Evolutionary conservation across 768 basidiomycete species (phyloP).

Genomic region (Rhodotorula graminis): DNA sequence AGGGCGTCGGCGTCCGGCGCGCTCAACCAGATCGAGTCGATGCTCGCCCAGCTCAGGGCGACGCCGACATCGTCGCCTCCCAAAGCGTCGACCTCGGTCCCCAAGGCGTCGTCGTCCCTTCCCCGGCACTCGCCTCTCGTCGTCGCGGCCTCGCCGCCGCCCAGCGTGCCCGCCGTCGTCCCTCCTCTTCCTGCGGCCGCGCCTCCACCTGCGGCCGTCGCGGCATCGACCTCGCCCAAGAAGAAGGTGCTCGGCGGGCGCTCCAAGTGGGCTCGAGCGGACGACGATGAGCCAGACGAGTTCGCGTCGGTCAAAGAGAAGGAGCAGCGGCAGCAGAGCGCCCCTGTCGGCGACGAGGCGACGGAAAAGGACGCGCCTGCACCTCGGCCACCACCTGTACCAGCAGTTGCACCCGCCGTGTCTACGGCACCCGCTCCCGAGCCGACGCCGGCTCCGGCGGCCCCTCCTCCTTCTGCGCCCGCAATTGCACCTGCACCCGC

Average conservation of each 20-base stretch:
- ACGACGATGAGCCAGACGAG: conserved; percentile 6
- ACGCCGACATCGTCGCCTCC: neutral
- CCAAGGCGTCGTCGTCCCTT: neutral
- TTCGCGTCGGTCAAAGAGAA: neutral
- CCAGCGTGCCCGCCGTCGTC: neutral
- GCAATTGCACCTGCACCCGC: neutral
- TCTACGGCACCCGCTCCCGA: too few species aligned
- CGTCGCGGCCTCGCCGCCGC: neutral
- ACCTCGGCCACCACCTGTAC: too few species aligned
- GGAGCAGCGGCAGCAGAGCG: neutral
- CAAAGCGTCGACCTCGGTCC: neutral
- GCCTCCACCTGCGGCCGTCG: neutral
- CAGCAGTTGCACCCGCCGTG: too few species aligned
- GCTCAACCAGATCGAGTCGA: conserved; percentile 20
- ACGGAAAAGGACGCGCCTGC: too few species aligned
- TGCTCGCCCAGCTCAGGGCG: conserved; percentile 23
- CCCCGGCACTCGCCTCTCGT: neutral
- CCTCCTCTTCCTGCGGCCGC: neutral
- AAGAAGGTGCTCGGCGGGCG: conserved; percentile 7
- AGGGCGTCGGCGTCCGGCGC: neutral
- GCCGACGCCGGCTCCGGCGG: neutral
- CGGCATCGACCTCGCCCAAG: neutral
- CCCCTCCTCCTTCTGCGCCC: neutral
- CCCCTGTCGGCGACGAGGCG: too few species aligned
- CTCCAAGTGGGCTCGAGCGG: conserved; percentile 15